Conservation (phyloP, 306 rosid genomes). For the Arachis hypogaea region DNA sequence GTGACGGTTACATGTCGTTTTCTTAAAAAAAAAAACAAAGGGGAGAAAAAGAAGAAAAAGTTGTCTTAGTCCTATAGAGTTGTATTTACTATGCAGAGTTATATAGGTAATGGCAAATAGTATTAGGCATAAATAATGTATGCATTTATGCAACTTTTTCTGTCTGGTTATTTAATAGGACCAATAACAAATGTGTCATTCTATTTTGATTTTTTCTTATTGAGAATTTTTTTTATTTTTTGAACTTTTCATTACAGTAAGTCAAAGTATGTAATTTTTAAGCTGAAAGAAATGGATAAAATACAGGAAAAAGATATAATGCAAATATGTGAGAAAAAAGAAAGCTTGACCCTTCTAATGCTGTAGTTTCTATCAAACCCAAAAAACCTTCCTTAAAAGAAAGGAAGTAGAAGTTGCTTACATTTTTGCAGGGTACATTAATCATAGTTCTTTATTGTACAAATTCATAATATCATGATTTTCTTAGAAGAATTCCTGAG, state of each 20-base stretch:
- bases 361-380: too few relatives aligned
- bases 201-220: slow-evolving; percentile 22
- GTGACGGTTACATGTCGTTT: slow-evolving; percentile 24
- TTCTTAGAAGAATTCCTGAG: too few relatives aligned
- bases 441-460: too few relatives aligned
- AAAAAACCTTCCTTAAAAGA: too few relatives aligned
- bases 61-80: slow-evolving; percentile 15
- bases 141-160: slow-evolving; percentile 27
- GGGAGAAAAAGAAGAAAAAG: neutral
- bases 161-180: slow-evolving; percentile 21
- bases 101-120: slow-evolving; percentile 27
- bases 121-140: slow-evolving; percentile 31
- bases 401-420: too few relatives aligned
- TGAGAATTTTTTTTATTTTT: neutral
- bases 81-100: slow-evolving; percentile 22
- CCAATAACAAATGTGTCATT: neutral
- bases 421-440: too few relatives aligned
- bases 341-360: slow-evolving; percentile 63
- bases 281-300: slow-evolving; percentile 92
- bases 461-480: too few relatives aligned
- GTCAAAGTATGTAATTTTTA: slow-evolving; percentile 78
- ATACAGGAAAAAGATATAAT: slow-evolving; percentile 68
- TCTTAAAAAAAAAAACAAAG: neutral
- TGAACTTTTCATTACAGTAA: slow-evolving; percentile 49
- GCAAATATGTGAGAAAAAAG: slow-evolving; percentile 66